phyloP scores from a whole-genome alignment of 1,284 basidiomycete species.

The Heliocybe sulcata region DNA sequence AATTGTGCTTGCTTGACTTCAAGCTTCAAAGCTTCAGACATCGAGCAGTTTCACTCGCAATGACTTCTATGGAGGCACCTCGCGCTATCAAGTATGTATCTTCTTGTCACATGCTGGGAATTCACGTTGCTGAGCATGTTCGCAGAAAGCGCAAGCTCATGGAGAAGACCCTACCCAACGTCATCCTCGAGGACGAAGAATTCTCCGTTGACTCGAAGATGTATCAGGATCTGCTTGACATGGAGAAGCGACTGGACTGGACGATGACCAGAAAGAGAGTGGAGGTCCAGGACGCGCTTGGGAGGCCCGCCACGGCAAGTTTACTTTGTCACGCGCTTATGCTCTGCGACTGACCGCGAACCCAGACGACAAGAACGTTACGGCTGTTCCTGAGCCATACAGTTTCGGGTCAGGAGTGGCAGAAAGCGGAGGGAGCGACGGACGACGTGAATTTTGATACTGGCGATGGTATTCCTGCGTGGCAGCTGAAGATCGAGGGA shows the following conservation, averaged over 20 bases:
- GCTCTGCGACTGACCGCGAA: neutral
- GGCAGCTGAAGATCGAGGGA: slow-evolving; percentile 87
- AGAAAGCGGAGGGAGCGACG: slow-evolving; percentile 35
- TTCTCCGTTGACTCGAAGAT: slow-evolving; percentile 79
- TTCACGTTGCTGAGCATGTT: neutral
- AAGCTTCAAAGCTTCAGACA: too few species aligned
- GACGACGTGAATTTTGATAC: slow-evolving; percentile 39
- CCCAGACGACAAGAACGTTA: slow-evolving; percentile 76
- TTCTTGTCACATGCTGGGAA: neutral
- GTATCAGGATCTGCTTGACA: slow-evolving; percentile 81
- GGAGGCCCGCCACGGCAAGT: slow-evolving; percentile 50
- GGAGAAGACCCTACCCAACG: slow-evolving; percentile 73
- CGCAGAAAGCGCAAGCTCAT: slow-evolving; percentile 72
- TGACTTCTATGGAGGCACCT: neutral
- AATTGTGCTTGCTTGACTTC: too few species aligned
- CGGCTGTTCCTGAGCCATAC: slow-evolving; percentile 89
- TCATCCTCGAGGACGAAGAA: slow-evolving; percentile 55
- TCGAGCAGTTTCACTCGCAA: too few species aligned
- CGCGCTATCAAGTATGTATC: neutral
- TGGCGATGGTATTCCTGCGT: slow-evolving; percentile 82
- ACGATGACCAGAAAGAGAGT: slow-evolving; percentile 86
- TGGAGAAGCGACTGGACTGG: slow-evolving; percentile 94
- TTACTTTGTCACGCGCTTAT: neutral
- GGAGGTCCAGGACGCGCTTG: slow-evolving; percentile 81
- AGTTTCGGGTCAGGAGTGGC: slow-evolving; percentile 82